A percentile compares a stretch with the other conserved stretches of the same genome.
These are phyloP conservation scores for Triticum monococcum DNA, from an alignment of 176 grass and related monocot species.

Conservation along the genomic window DNA sequence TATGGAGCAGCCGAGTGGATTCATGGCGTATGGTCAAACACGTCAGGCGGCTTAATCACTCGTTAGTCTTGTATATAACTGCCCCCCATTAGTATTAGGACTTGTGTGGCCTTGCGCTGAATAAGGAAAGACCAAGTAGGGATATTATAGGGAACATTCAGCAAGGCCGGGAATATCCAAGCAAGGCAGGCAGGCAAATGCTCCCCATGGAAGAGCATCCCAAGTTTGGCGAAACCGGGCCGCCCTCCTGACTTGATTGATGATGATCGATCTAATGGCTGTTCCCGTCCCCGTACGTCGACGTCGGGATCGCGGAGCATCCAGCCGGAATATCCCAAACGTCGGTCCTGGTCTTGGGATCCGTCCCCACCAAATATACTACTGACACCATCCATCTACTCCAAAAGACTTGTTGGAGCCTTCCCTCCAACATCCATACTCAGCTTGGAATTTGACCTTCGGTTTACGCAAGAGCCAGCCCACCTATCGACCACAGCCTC, in stretches of 20 bases:
- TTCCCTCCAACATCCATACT: not conserved
- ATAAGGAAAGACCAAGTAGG: not conserved
- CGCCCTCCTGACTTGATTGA: no score
- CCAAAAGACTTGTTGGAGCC: not conserved
- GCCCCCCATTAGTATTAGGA: not conserved
- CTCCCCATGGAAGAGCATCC: conserved; percentile 4
- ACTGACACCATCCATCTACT: not conserved
- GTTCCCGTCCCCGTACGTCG: conserved; percentile 12
- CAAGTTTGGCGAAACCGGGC: conserved; percentile 1
- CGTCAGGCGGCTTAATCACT: not conserved
- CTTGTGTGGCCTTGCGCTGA: not conserved
- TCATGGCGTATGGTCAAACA: no score
- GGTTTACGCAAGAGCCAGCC: not conserved
- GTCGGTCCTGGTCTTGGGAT: not conserved
- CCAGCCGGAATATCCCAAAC: conserved; percentile 45
- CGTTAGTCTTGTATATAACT: not conserved
- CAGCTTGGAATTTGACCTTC: not conserved
- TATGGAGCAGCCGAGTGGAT: no score
- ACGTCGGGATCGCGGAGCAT: conserved; percentile 8
- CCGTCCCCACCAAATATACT: conserved; percentile 26
- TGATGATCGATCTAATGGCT: not conserved
- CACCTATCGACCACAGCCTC: not conserved
- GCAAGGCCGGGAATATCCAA: conserved; percentile 28
- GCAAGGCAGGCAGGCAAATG: conserved; percentile 31
- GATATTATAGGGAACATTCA: conserved; percentile 46